These are phyloP conservation scores for Melanogaster broomeanus DNA, from an alignment of 768 basidiomycete species.

Conservation along the genomic window DNA sequence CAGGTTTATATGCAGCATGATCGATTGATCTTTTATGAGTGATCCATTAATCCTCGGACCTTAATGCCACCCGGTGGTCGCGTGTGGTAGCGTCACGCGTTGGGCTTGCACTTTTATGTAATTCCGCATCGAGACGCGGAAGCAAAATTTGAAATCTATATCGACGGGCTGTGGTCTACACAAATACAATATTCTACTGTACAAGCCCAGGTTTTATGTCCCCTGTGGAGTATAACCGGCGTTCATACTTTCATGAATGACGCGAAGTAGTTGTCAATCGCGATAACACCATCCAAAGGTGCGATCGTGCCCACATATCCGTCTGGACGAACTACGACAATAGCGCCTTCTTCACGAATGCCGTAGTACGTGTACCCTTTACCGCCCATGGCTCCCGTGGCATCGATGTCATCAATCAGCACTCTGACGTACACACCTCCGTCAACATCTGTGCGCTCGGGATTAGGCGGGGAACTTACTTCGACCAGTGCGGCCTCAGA, in stretches of 20 bases:
- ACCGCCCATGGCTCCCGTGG: slow-evolving; percentile 47
- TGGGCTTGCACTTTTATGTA: no score
- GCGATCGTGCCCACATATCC: slow-evolving; percentile 64
- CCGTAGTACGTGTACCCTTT: slow-evolving; percentile 60
- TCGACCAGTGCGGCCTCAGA: slow-evolving; percentile 43
- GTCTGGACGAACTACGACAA: slow-evolving; percentile 33
- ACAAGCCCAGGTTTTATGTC: not conserved
- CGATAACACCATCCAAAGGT: slow-evolving; percentile 41
- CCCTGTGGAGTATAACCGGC: not conserved
- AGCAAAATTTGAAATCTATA: no score
- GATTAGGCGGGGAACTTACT: slow-evolving; percentile 28
- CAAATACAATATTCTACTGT: not conserved
- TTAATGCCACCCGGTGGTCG: no score
- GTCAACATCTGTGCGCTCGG: not conserved
- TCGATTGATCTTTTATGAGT: no score
- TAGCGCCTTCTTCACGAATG: slow-evolving; percentile 25
- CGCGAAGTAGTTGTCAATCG: slow-evolving; percentile 49
- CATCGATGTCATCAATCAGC: slow-evolving; percentile 56
- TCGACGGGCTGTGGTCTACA: no score
- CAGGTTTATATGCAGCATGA: not conserved
- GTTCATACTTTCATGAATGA: slow-evolving; percentile 36
- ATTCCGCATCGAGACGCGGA: no score
- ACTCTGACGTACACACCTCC: slow-evolving; percentile 41
- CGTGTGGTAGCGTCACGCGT: no score
- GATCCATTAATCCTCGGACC: no score